These are phyloP conservation scores for Colletotrichum sansevieriae DNA, from an alignment of 2,329 filamentous ascomycete genomes.

Conservation along the genomic window DNA sequence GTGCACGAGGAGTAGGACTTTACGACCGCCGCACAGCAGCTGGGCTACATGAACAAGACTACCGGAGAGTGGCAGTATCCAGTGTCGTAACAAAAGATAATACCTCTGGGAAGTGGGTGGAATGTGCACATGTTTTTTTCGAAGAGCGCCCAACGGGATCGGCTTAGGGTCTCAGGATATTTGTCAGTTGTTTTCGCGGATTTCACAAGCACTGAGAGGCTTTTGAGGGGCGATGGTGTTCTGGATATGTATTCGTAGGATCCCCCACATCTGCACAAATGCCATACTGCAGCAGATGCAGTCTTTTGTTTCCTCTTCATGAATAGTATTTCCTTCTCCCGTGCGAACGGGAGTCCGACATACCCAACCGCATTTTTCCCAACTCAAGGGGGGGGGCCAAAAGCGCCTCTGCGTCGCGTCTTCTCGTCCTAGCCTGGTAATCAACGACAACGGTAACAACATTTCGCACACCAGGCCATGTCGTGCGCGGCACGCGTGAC, in stretches of 20 bases:
- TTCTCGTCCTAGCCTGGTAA: too few species aligned
- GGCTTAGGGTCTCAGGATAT: conserved; percentile 23
- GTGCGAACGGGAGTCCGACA: conserved; percentile 4
- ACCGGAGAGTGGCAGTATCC: conserved; percentile 43
- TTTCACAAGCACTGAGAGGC: conserved; percentile 17
- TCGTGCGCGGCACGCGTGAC: too few species aligned
- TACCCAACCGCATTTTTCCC: background rate
- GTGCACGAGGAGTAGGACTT: conserved; percentile 66
- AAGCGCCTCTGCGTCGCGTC: too few species aligned
- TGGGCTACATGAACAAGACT: conserved; percentile 42
- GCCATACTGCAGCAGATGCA: conserved; percentile 30
- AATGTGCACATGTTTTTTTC: conserved; percentile 19
- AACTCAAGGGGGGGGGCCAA: too few species aligned
- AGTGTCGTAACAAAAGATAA: conserved; percentile 30
- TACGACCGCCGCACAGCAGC: conserved; percentile 35
- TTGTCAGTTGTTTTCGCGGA: conserved; percentile 16
- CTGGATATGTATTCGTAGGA: conserved; percentile 42
- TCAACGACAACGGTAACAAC: too few species aligned
- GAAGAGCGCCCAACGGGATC: background rate
- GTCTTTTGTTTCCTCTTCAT: conserved; percentile 22
- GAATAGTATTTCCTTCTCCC: conserved; percentile 29
- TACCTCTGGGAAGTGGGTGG: background rate
- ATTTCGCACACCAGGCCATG: too few species aligned
- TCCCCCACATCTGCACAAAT: conserved; percentile 33
- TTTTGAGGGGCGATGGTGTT: conserved; percentile 37